These are phyloP conservation scores for Dactylis glomerata DNA, from an alignment of 176 grass and related monocot genomes.

Conservation along the genomic window DNA sequence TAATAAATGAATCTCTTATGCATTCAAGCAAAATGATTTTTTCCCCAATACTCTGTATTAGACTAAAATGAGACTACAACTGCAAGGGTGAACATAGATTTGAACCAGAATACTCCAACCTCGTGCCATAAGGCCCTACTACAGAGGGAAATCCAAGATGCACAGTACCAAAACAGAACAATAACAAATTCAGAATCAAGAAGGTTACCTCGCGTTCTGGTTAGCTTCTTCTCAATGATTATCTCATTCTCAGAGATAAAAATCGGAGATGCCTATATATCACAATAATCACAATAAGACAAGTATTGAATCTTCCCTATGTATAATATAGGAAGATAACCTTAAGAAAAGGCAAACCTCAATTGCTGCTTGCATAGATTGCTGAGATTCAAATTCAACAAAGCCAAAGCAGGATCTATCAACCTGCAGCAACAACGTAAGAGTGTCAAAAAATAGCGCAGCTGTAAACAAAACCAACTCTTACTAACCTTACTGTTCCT, in stretches of 20 bases:
- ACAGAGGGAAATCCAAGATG: background rate
- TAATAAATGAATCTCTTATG: background rate
- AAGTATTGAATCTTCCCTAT: background rate
- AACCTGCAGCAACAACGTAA: conserved; percentile 23
- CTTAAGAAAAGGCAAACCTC: conserved; percentile 33
- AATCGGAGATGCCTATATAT: conserved; percentile 50
- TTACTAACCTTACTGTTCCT: conserved; percentile 65
- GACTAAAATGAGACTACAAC: no score
- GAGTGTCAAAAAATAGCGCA: conserved; percentile 2
- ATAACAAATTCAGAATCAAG: background rate
- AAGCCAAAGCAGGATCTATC: conserved; percentile 58
- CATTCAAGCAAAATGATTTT: no score
- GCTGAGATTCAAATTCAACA: conserved; percentile 52
- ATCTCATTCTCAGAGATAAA: background rate
- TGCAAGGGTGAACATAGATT: no score
- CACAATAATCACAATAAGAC: background rate
- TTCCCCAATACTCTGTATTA: no score
- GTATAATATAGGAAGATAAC: background rate
- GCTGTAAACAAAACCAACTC: background rate
- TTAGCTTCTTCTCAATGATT: background rate
- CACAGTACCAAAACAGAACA: background rate
- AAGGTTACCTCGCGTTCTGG: conserved; percentile 47
- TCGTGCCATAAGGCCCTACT: background rate
- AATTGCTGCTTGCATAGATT: conserved; percentile 64
- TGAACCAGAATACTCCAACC: background rate